These are phyloP conservation scores for Przewalskia tangutica DNA, from an alignment of 257 asterid genomes.

Conservation along the genomic window DNA sequence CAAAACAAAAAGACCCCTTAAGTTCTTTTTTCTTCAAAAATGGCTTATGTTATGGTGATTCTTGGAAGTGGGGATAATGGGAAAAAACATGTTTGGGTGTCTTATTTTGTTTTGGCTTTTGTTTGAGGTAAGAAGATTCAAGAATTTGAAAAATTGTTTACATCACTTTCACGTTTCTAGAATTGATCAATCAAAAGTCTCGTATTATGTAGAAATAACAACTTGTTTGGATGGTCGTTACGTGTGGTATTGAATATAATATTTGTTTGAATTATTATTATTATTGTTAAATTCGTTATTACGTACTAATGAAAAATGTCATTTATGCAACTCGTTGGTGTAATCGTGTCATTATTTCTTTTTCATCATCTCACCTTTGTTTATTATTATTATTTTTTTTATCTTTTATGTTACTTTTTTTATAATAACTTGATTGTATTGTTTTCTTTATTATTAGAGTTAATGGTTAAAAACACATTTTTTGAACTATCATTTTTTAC, in stretches of 20 bases:
- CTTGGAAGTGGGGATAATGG: neutral
- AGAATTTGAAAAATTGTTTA: slow-evolving; percentile 12
- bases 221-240: neutral
- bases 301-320: no score
- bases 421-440: no score
- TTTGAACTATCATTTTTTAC: no score
- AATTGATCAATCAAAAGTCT: neutral
- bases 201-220: neutral
- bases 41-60: neutral
- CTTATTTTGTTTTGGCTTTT: neutral
- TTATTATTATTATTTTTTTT: no score
- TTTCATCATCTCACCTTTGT: no score
- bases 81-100: neutral
- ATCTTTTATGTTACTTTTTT: no score
- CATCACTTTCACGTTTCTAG: slow-evolving; percentile 34
- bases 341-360: no score
- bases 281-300: no score
- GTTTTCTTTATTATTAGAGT: no score
- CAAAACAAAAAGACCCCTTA: neutral
- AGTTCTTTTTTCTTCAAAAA: neutral
- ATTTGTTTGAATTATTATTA: no score
- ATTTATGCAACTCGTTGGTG: no score
- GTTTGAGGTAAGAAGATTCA: neutral
- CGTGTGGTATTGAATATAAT: neutral
- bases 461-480: no score